Evolutionary conservation across 2,329 filamentous ascomycete species (phyloP), one percentile per base, ranked within the genome.

Genomic region (Epichloe gansuensis): DNA sequence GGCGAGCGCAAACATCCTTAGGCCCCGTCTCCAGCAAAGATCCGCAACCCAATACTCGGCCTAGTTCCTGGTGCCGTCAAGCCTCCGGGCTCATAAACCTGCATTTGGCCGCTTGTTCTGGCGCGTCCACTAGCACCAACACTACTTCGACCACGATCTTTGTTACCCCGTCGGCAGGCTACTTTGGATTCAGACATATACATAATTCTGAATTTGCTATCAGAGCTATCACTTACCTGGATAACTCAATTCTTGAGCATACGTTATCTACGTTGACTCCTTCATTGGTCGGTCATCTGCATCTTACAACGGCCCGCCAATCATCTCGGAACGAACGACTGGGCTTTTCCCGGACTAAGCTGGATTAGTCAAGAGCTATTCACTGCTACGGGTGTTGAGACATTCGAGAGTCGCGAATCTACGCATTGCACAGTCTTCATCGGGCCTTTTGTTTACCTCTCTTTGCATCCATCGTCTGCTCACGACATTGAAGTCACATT

Each of bases 1-100:
- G 58, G 53, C 54, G 52, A 57, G 57, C 53, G 56, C 57, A 59
- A 59, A 55, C 54, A 58, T 56, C 51, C 55, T 58, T 60, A 54
- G 55, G 35, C 41, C 55, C 51, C 49, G 46, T 56, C 51, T 50
- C 50, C 52, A 56, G 53, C 52, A 51, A 48, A 57, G 58, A 58
- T 61, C 57, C 59, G 58, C 57, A 54, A 52, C 53, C 48, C 53
- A 55, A 46, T 42, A 51, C 54, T 57, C 37, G 53, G 47, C 53
- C 53, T 54, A 54, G 51, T 52, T 52, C 44, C 49, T 55, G 47
- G 53, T 51, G 52, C 52, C 55, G 54, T 52, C 56, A 45, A 50
- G 48, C 48, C 31, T 34, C 17, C 45, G 48, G 46, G 35, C 50
- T 51, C 46, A 51, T 54, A 51, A 54, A 48, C 45, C 48, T 51